Evolutionary conservation across 2,329 filamentous ascomycete species (phyloP), one percentile per base, ranked within the genome.

Genomic region (Grosmannia serpens): DNA sequence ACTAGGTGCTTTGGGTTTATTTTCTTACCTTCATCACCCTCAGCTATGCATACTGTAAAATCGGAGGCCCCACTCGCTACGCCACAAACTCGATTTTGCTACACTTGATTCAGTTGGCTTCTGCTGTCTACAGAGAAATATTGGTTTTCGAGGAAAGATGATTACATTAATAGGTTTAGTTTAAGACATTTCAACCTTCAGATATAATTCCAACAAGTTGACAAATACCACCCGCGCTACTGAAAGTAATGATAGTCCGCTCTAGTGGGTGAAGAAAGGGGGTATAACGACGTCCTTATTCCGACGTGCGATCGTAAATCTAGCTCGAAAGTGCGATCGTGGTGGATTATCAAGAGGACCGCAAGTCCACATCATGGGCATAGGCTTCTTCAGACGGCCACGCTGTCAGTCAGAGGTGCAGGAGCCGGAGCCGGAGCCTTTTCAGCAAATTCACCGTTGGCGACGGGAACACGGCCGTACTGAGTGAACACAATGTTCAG

Each of bases 401-500:
- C 49, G 15, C 61, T 56, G 8, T 64, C 65, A n/a, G 66, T 61
- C 7, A 64, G 60, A 4, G 64, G 53, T 8, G 66, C 62, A 29
- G 24, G 26, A 10, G 47, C 22, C 20, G 53, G 35, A 6, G 68
- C 56, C 1, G 65, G 59, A 35, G 64, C 61, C 70, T 80, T 79
- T 68, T 79, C 77, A 52, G 75, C 75, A 67, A 71, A 77, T 50
- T 69, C 67, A 17, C 73, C 74, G 13, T 65, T 64, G 15, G 64
- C 65, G 22, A 71, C 64, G 15, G 67, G 64, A 26, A 80, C 76
- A 24, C 78, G 75, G 55, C 78, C 78, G 63, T 80, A 79, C 66
- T 81, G 78, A 26, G 78, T 82, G 62, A 82, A 82, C 58, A 74
- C 72, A 49, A 82, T 66, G 67, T 78, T 79, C 59, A 82, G 68